Evolutionary conservation across 805 yeast species (phyloP).

Genomic region (Yarrowia bubula): DNA sequence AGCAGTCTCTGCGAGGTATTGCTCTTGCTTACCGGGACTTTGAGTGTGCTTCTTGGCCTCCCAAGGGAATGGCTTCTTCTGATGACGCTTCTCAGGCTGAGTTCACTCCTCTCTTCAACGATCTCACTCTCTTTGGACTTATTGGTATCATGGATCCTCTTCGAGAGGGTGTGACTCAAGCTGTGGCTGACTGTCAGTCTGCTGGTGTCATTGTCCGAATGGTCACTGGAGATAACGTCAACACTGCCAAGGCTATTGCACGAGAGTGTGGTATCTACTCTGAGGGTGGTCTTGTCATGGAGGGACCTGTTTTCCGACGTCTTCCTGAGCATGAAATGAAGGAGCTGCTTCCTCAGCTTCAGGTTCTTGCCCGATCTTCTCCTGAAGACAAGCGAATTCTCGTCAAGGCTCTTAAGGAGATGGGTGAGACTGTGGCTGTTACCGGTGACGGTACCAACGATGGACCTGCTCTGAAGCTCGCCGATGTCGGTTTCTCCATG

Average conservation of each 20-base stretch:
- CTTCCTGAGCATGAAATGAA: slow-evolving; percentile 56
- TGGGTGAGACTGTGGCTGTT: slow-evolving; percentile 95
- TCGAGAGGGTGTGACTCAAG: slow-evolving; percentile 83
- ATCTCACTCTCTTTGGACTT: slow-evolving; percentile 61
- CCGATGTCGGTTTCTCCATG: slow-evolving; percentile 98
- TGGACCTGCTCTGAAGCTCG: slow-evolving; percentile 94
- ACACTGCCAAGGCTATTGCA: slow-evolving; percentile 91
- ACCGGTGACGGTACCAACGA: slow-evolving; percentile 99
- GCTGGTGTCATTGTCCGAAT: slow-evolving; percentile 96
- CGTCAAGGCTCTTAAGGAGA: slow-evolving; percentile 72
- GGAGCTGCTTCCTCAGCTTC: slow-evolving; percentile 64
- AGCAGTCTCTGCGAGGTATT: slow-evolving; percentile 79
- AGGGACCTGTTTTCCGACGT: slow-evolving; percentile 85
- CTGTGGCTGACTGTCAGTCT: slow-evolving; percentile 76
- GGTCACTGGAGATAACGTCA: slow-evolving; percentile 96
- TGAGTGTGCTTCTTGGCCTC: slow-evolving; percentile 32
- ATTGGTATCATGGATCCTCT: slow-evolving; percentile 96
- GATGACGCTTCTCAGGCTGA: slow-evolving; percentile 31
- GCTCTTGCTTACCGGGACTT: slow-evolving; percentile 82
- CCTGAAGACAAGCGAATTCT: slow-evolving; percentile 92
- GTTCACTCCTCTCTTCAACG: slow-evolving; percentile 32
- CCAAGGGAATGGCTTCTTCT: background rate
- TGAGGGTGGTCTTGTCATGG: slow-evolving; percentile 69
- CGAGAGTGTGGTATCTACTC: slow-evolving; percentile 74
- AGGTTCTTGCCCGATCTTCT: slow-evolving; percentile 88